Conservation (phyloP, 2,329 filamentous ascomycete genomes). For the Botryotinia narcissicola region DNA sequence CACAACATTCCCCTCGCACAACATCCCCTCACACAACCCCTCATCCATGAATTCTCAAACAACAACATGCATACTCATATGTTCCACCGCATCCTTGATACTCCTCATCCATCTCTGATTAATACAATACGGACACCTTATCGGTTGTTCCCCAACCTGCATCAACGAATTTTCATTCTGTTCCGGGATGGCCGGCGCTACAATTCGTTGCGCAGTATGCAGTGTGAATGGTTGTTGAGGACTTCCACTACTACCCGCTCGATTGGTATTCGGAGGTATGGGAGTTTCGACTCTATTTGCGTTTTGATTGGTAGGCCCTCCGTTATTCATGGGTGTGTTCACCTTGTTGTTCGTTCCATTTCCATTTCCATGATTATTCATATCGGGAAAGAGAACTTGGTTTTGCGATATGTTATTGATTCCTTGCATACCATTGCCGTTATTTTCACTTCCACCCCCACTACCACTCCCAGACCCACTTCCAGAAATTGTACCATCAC, state of each 20-base stretch:
- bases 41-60: slow-evolving; percentile 22
- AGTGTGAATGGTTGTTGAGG: slow-evolving; percentile 30
- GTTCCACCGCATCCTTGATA: slow-evolving; percentile 39
- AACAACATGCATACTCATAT: slow-evolving; percentile 40
- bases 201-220: slow-evolving; percentile 34
- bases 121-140: slow-evolving; percentile 38
- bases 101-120: slow-evolving; percentile 38
- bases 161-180: slow-evolving; percentile 28
- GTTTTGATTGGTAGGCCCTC: slow-evolving; percentile 5
- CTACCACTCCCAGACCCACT: neutral
- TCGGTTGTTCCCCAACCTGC: slow-evolving; percentile 33
- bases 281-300: slow-evolving; percentile 6
- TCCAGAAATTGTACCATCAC: neutral
- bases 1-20: too few species aligned
- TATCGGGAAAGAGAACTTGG: slow-evolving; percentile 20
- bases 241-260: neutral
- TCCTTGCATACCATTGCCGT: slow-evolving; percentile 19
- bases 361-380: slow-evolving; percentile 21
- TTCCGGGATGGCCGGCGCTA: slow-evolving; percentile 31
- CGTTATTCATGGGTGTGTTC: neutral
- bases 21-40: too few species aligned
- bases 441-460: slow-evolving; percentile 27
- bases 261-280: neutral
- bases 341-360: neutral
- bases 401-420: slow-evolving; percentile 2